A percentile compares a stretch with the other conserved stretches of the same genome.
These are phyloP conservation scores for Yarrowia porcina DNA, from an alignment of 805 yeast species.

Conservation along the genomic window DNA sequence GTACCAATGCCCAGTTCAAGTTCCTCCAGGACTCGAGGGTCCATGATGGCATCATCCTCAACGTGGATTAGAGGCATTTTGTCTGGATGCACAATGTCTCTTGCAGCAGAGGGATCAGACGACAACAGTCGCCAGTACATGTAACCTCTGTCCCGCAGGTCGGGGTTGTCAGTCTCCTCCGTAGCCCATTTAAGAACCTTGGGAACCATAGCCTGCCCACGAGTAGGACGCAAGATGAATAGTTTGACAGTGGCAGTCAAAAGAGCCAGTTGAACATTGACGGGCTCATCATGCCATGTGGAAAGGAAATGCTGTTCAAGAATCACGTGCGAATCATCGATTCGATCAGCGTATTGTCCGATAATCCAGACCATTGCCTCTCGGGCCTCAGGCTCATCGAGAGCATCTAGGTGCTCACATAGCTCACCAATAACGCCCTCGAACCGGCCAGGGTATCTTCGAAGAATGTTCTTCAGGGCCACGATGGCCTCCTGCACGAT, in stretches of 20 bases:
- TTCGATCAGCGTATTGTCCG: conserved; percentile 61
- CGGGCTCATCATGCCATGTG: conserved; percentile 58
- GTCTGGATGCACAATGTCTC: conserved; percentile 55
- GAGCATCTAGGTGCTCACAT: conserved; percentile 46
- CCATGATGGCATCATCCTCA: conserved; percentile 61
- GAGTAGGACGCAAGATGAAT: conserved; percentile 55
- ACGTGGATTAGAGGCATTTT: conserved; percentile 60
- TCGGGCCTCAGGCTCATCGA: conserved; percentile 77
- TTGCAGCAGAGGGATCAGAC: conserved; percentile 45
- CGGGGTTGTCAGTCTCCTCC: conserved; percentile 76
- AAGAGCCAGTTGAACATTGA: conserved; percentile 69
- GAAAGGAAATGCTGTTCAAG: conserved; percentile 44
- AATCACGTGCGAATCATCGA: conserved; percentile 44
- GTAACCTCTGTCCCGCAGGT: conserved; percentile 77
- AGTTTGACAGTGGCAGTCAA: conserved; percentile 72
- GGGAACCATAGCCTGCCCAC: conserved; percentile 56
- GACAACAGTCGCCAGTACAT: conserved; percentile 83
- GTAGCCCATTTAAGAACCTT: conserved; percentile 63
- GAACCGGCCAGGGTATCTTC: conserved; percentile 67
- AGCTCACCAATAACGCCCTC: conserved; percentile 45
- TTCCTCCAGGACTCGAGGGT: conserved; percentile 70
- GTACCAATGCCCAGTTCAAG: conserved; percentile 78
- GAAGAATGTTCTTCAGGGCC: conserved; percentile 69
- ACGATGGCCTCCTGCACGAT: conserved; percentile 77
- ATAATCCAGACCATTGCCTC: conserved; percentile 79